Percentiles rank a stretch among this genome's conserved stretches.
These are phyloP conservation scores for Cadophora sp. DNA, from an alignment of 2,329 filamentous ascomycete genomes.

Conservation along the genomic window DNA sequence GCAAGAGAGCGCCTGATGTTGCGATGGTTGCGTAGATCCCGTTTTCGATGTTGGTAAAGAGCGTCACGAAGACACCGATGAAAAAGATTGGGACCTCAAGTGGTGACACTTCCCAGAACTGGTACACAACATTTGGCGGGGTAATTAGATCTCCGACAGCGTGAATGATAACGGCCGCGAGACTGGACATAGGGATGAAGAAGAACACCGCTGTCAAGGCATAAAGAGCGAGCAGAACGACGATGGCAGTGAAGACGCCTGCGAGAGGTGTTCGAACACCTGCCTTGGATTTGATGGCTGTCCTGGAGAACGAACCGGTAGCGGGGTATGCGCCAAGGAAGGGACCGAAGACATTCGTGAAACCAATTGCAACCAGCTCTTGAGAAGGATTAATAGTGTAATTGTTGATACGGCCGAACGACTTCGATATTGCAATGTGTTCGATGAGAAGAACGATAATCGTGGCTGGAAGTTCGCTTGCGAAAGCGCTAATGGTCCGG, in stretches of 20 bases:
- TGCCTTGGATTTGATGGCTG: constrained; percentile 96
- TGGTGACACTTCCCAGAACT: constrained; percentile 94
- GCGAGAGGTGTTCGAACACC: constrained; percentile 91
- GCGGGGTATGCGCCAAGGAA: constrained; percentile 92
- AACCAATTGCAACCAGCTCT: constrained; percentile 91
- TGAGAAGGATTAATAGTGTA: constrained; percentile 96
- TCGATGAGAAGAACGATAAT: constrained; percentile 95
- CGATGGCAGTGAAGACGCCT: constrained; percentile 85
- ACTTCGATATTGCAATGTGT: constrained; percentile 98
- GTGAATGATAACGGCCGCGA: constrained; percentile 93
- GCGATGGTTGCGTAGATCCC: constrained; percentile 89
- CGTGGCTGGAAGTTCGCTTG: constrained; percentile 77
- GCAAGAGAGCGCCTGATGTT: constrained; percentile 76
- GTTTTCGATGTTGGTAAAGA: constrained; percentile 89
- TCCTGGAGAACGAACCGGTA: constrained; percentile 94
- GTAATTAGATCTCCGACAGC: constrained; percentile 94
- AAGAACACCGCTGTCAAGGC: constrained; percentile 88
- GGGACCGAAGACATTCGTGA: constrained; percentile 87
- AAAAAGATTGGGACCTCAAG: constrained; percentile 94
- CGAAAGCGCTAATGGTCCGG: constrained; percentile 71
- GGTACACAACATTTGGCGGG: constrained; percentile 87
- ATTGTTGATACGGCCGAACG: constrained; percentile 94
- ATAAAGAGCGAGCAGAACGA: constrained; percentile 91
- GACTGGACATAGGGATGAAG: constrained; percentile 83
- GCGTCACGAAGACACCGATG: constrained; percentile 84